Base-by-base conservation (phyloP, 2,329 filamentous ascomycete genomes). In the Ciborinia camelliae region DNA sequence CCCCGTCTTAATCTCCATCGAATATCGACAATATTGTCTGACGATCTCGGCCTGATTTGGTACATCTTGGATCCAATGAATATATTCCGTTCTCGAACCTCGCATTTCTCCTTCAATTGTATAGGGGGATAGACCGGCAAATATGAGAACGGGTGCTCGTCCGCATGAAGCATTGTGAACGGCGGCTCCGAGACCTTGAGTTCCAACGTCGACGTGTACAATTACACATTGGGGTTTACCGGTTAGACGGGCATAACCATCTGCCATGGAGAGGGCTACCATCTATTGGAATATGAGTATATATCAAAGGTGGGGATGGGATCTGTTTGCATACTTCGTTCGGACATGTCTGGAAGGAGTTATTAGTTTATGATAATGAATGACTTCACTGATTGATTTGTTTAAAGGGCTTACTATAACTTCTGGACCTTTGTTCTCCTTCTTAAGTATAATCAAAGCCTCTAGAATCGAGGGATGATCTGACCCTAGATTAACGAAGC, bases 31-130 rank as follows among this genome's bases (percentile, higher is more conserved):
- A 72, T 91, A 92, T 73, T 91, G 89, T 0, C 82, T 79, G 9
- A 92, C 82, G 57, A 92, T 91, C 70, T 86, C 82, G 73, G 89
- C 89, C 75, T 92, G 89, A 70, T 92, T 89, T 0, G 86, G 89
- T 3, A 90, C 86, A 75, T 92, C 89, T 72, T 92, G 89, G 37
- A 91, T 88, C 88, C 88, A 92, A 72, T 92, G 89, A 70, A 91
- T 91, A 71, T 90, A 91, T 75, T 92, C 89, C 0, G 89, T 91
- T 64, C 89, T 78, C 1, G 83, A 86, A 1, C 89, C 89, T 7
- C 85, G 80, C 75, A 87, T 84, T 75, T 91, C 89, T 7, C 89
- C 89, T 70, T 91, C 87, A 60, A 89, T 83, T 0, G 89, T 91
- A 73, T 84, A 89, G 0, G 89, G 89, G 14, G 85, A 89, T n/a